Conservation (phyloP, 2,329 filamentous ascomycete genomes). For the Colletotrichum gigasporum region DNA sequence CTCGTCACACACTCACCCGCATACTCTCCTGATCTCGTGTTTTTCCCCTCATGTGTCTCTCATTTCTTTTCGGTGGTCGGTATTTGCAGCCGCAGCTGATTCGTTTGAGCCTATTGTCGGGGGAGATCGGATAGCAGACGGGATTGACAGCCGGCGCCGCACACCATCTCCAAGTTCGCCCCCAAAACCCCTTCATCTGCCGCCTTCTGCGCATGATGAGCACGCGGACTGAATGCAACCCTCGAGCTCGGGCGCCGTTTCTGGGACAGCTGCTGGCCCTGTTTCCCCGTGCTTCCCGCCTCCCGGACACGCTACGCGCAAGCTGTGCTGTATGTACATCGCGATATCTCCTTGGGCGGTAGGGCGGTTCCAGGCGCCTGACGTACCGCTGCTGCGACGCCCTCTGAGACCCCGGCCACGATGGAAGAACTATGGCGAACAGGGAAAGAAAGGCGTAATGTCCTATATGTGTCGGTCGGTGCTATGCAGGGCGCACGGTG, state of each 20-base stretch:
- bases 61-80: neutral
- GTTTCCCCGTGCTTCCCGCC: neutral
- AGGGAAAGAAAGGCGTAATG: neutral
- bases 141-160: neutral
- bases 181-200: neutral
- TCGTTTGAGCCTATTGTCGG: neutral
- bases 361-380: neutral
- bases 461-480: neutral
- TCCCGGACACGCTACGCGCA: too few species aligned
- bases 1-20: neutral
- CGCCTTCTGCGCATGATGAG: neutral
- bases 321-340: too few species aligned
- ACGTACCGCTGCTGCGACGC: neutral
- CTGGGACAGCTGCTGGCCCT: neutral
- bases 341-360: neutral
- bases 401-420: neutral
- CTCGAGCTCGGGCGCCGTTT: constrained; percentile 6
- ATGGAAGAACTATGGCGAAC: too few species aligned
- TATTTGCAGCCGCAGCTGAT: neutral
- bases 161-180: neutral
- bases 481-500: neutral
- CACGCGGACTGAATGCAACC: neutral
- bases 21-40: neutral
- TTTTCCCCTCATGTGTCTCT: neutral
- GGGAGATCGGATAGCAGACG: neutral